These are phyloP conservation scores for Gossypium raimondii DNA, from an alignment of 345 rosid genomes.

Conservation along the genomic window DNA sequence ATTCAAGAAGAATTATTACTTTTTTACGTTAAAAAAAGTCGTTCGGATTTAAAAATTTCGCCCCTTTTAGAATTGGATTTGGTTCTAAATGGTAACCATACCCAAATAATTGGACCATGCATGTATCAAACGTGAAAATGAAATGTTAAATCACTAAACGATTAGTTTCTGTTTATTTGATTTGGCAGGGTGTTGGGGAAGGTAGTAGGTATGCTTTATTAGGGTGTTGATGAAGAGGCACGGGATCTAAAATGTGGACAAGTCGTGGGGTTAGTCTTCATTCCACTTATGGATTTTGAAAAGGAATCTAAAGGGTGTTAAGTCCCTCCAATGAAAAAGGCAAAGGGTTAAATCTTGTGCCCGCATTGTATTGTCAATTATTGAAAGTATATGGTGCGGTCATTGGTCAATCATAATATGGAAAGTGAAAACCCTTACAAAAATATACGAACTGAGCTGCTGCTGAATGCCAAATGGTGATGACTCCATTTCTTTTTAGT, in stretches of 20 bases:
- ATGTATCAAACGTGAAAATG: neutral
- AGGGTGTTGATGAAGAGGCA: neutral
- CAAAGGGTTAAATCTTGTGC: neutral
- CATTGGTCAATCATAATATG: neutral
- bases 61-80: no score
- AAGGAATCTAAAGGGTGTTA: neutral
- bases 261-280: neutral
- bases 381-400: neutral
- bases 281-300: neutral
- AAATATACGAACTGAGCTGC: neutral
- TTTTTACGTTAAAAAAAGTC: no score
- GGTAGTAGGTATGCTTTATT: neutral
- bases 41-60: no score
- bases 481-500: neutral
- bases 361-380: constrained; percentile 2
- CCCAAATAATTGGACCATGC: neutral
- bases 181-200: neutral
- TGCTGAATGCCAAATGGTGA: constrained; percentile 1
- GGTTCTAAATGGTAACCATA: neutral
- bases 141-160: neutral
- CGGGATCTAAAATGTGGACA: neutral
- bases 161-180: neutral
- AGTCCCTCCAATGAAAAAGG: neutral
- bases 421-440: neutral
- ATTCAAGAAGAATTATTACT: no score